These are phyloP conservation scores for Colletotrichum acutatum DNA, from an alignment of 2,329 filamentous ascomycete genomes.

Conservation along the genomic window DNA sequence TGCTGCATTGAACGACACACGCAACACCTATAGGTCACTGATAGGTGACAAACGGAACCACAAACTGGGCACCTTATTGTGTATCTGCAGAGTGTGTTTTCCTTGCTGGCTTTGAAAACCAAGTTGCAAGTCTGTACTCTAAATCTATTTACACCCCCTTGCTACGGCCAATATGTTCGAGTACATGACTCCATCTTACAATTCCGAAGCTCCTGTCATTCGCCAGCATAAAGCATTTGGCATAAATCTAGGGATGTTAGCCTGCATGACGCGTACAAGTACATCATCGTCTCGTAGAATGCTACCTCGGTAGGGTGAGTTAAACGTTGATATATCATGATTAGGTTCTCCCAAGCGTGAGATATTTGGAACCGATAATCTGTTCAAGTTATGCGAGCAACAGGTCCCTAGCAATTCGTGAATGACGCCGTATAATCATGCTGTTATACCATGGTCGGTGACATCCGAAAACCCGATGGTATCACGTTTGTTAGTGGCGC, in stretches of 20 bases:
- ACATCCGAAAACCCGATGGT: no score
- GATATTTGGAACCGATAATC: background rate
- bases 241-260: background rate
- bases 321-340: background rate
- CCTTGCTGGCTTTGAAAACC: background rate
- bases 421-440: no score
- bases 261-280: background rate
- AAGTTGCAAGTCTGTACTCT: background rate
- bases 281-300: background rate
- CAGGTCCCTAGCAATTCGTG: no score
- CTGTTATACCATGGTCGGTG: no score
- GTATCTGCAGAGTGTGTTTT: background rate
- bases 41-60: background rate
- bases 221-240: background rate
- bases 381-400: no score
- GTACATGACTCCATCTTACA: no score
- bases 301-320: background rate
- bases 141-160: background rate
- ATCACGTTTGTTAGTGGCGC: no score
- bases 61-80: background rate
- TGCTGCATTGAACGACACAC: background rate
- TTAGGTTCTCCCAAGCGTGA: background rate
- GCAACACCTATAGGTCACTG: no score
- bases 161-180: background rate
- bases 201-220: background rate